These are phyloP conservation scores for Spinacia oleracea DNA, from an alignment of 179 eudicot species.

Conservation along the genomic window DNA sequence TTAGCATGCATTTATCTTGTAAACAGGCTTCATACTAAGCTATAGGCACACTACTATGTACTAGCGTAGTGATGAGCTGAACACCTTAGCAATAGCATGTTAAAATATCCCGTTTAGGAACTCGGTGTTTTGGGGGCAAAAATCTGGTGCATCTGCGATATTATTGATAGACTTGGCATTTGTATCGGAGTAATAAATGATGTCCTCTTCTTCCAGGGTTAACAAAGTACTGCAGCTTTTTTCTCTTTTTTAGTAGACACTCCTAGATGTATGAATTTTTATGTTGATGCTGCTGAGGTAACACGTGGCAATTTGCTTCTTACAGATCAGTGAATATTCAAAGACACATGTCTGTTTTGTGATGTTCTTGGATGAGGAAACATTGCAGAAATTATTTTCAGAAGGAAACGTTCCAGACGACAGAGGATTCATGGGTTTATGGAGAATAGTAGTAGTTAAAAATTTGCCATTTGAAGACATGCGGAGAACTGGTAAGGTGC, in stretches of 20 bases:
- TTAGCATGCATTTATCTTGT: not conserved
- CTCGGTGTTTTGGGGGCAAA: not conserved
- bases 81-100: constrained; percentile 12
- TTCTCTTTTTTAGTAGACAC: not conserved
- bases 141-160: not conserved
- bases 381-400: constrained; percentile 55
- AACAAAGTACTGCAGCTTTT: not conserved
- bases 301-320: constrained; percentile 27
- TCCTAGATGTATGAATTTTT: not conserved
- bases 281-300: not conserved
- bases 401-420: constrained; percentile 84
- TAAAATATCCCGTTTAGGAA: not conserved
- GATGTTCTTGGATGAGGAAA: constrained; percentile 92
- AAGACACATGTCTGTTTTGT: constrained; percentile 88
- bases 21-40: not conserved
- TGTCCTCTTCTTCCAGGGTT: too few species aligned
- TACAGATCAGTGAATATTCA: constrained; percentile 90
- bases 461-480: constrained; percentile 85
- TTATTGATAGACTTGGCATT: not conserved
- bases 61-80: not conserved
- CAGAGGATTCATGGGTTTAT: constrained; percentile 73
- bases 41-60: not conserved
- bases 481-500: constrained; percentile 99
- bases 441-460: constrained; percentile 77
- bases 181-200: not conserved